phyloP scores from a whole-genome alignment of 2,329 filamentous ascomycete genomes.

The Colletotrichum sp. region DNA sequence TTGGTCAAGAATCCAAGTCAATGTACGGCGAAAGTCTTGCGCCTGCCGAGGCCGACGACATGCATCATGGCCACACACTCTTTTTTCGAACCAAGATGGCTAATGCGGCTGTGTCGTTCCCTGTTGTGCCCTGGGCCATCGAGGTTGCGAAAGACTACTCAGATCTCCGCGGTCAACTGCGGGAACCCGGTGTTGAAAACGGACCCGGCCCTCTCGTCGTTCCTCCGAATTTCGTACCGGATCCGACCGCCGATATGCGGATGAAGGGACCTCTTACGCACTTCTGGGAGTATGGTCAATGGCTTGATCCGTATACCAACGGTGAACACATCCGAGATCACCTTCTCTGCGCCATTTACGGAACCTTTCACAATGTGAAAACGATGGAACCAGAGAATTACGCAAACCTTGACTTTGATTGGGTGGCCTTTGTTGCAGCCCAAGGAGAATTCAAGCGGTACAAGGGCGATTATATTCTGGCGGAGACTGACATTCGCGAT shows the following conservation, averaged over 20 bases:
- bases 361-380: neutral
- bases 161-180: neutral
- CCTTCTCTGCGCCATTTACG: neutral
- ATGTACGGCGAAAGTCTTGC: neutral
- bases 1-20: neutral
- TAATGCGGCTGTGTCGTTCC: neutral
- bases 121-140: neutral
- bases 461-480: neutral
- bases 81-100: neutral
- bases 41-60: neutral
- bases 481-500: neutral
- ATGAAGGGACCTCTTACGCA: neutral
- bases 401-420: neutral
- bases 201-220: neutral
- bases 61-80: neutral
- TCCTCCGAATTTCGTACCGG: neutral
- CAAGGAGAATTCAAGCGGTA: neutral
- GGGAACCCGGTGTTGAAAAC: neutral
- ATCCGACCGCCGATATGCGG: neutral
- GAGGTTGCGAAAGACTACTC: neutral
- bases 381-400: neutral
- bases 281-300: neutral
- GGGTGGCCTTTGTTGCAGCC: neutral
- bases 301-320: neutral
- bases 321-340: neutral